Conservation (phyloP, 1,284 basidiomycete species). For the Chalciporus sp. region DNA sequence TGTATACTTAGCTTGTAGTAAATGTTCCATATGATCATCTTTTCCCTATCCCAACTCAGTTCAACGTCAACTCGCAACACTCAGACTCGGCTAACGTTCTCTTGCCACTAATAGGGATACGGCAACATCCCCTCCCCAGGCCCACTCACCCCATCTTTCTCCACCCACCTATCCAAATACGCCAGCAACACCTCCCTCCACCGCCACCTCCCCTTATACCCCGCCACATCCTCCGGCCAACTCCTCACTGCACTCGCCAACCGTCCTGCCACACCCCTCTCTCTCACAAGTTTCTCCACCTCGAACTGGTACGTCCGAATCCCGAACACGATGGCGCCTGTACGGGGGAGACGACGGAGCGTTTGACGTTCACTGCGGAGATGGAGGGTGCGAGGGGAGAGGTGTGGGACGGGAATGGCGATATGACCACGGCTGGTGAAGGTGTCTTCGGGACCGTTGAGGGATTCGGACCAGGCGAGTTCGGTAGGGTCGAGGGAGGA, state of each 20-base stretch:
- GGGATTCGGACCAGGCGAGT: constrained; percentile 66
- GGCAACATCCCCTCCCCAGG: constrained; percentile 16
- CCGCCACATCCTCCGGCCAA: constrained; percentile 69
- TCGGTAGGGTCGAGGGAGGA: constrained; percentile 59
- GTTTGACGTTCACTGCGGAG: constrained; percentile 76
- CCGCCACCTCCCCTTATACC: constrained; percentile 59
- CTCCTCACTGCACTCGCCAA: constrained; percentile 68
- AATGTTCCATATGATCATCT: too few relatives aligned
- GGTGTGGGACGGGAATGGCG: constrained; percentile 21
- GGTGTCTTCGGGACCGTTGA: constrained; percentile 65
- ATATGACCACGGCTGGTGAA: constrained; percentile 40
- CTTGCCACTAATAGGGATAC: constrained; percentile 23
- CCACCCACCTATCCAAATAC: constrained; percentile 51
- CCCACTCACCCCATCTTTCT: constrained; percentile 26
- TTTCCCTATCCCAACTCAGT: neutral
- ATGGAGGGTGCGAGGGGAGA: constrained; percentile 52
- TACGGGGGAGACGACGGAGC: constrained; percentile 64
- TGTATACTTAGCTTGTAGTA: neutral
- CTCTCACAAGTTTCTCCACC: constrained; percentile 56
- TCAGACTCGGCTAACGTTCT: too few relatives aligned
- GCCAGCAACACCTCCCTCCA: constrained; percentile 49
- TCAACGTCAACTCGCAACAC: too few relatives aligned
- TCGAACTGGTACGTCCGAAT: constrained; percentile 75
- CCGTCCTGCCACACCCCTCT: constrained; percentile 66
- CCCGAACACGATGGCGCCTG: constrained; percentile 76